phyloP scores from a whole-genome alignment of 331 rosid genomes.

The Erythrophleum ivorense region DNA sequence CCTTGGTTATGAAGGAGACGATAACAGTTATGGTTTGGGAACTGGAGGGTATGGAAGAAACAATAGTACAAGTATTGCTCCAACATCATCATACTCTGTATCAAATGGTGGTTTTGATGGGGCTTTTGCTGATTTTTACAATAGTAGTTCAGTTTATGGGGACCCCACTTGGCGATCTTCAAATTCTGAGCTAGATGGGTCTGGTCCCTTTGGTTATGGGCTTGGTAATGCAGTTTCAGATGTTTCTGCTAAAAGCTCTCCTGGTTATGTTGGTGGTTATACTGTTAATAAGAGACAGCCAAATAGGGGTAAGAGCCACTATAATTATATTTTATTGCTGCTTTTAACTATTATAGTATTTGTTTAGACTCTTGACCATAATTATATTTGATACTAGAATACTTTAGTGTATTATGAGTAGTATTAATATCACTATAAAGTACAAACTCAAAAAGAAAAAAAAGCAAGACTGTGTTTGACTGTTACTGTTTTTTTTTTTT shows the following conservation, averaged over 20 bases:
- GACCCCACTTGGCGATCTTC: conserved; percentile 82
- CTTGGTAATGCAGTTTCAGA: conserved; percentile 72
- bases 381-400: conserved; percentile 28
- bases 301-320: conserved; percentile 74
- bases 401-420: conserved; percentile 1
- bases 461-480: neutral
- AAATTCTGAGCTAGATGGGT: conserved; percentile 70
- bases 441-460: neutral
- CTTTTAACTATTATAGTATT: neutral
- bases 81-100: conserved; percentile 67
- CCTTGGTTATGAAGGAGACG: conserved; percentile 70
- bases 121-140: conserved; percentile 64
- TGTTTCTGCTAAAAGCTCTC: conserved; percentile 71
- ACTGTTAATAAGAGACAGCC: conserved; percentile 85
- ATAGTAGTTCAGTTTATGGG: conserved; percentile 63
- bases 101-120: conserved; percentile 83
- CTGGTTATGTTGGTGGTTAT: conserved; percentile 86
- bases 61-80: conserved; percentile 55
- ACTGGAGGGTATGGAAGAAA: conserved; percentile 76
- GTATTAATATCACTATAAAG: neutral
- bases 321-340: conserved; percentile 28
- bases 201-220: conserved; percentile 80
- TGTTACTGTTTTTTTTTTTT: neutral
- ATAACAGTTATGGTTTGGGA: conserved; percentile 66
- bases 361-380: neutral